Evolutionary conservation across 768 basidiomycete genomes (phyloP).

Genomic region (Lentinula sp.): DNA sequence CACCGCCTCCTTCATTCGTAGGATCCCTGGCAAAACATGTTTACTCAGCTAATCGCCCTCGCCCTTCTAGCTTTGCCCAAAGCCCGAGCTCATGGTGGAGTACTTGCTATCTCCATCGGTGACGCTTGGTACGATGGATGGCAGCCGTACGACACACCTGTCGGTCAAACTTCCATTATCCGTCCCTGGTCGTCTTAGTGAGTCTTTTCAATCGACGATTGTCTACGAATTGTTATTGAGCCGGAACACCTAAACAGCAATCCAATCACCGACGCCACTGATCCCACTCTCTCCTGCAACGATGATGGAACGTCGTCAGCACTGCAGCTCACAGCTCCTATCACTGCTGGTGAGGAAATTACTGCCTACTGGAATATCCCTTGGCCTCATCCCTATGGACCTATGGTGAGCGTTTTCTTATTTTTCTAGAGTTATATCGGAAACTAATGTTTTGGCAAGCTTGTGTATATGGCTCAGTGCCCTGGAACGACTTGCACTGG

Average conservation of each 20-base stretch:
- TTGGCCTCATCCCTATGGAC: slow-evolving; percentile 20
- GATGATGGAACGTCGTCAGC: slow-evolving; percentile 34
- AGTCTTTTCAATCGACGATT: slow-evolving; percentile 5
- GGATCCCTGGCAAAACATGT: background rate
- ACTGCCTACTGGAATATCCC: slow-evolving; percentile 40
- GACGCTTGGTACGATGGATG: slow-evolving; percentile 35
- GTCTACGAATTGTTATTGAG: background rate
- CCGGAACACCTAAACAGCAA: slow-evolving; percentile 20
- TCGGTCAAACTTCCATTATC: slow-evolving; percentile 35
- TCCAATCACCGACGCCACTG: slow-evolving; percentile 32
- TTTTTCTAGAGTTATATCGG: background rate
- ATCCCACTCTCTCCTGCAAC: slow-evolving; percentile 36
- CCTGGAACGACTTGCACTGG: slow-evolving; percentile 35
- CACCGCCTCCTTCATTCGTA: background rate
- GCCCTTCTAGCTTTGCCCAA: slow-evolving; percentile 19
- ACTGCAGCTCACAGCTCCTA: slow-evolving; percentile 35
- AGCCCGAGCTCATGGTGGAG: slow-evolving; percentile 37
- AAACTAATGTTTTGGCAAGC: slow-evolving; percentile 15
- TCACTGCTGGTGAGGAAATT: slow-evolving; percentile 34
- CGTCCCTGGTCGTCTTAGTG: slow-evolving; percentile 41
- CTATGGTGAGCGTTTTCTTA: background rate
- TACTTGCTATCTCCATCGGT: slow-evolving; percentile 31
- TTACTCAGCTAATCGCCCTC: slow-evolving; percentile 14
- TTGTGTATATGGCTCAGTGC: slow-evolving; percentile 40
- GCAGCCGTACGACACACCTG: slow-evolving; percentile 36